A percentile compares a stretch with the other conserved stretches of the same genome.
Evolutionary conservation across 2,329 filamentous ascomycete species (phyloP).

Genomic region (Nannizziopsis barbatae): DNA sequence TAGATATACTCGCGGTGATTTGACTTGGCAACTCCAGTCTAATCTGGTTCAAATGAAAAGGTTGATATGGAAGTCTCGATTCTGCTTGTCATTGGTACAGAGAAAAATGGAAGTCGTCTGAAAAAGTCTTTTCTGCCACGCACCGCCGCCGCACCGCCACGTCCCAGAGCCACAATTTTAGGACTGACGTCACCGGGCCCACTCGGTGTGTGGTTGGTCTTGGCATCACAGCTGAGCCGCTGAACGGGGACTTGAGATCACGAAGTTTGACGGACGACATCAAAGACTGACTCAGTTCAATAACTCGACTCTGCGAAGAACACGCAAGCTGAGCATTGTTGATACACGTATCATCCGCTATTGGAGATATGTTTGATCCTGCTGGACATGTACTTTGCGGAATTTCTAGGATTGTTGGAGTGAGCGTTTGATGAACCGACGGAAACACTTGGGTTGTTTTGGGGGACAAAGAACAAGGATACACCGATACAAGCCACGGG

Average conservation of each 20-base stretch:
- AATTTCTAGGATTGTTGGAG: neutral
- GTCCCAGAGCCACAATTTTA: neutral
- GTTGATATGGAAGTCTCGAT: neutral
- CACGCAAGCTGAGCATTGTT: too few species aligned
- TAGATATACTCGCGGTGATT: neutral
- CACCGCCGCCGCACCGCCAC: conserved; percentile 1
- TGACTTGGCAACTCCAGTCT: neutral
- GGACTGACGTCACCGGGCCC: neutral
- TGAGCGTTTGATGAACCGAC: conserved; percentile 8
- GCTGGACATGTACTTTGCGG: neutral
- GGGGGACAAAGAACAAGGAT: conserved; percentile 3
- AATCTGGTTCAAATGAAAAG: neutral
- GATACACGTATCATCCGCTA: too few species aligned
- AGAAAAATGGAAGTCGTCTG: too few species aligned
- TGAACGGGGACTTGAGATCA: neutral
- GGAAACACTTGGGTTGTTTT: conserved; percentile 9
- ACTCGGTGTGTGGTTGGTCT: neutral
- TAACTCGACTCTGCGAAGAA: too few species aligned
- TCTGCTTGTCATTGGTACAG: neutral
- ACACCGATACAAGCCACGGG: neutral
- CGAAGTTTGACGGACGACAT: too few species aligned
- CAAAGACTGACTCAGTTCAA: too few species aligned
- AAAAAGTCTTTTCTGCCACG: conserved; percentile 1
- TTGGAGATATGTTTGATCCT: neutral
- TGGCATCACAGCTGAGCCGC: neutral